Evolutionary conservation across 805 yeast genomes (phyloP).

Genomic region (Metschnikowia drakensbergensis): DNA sequence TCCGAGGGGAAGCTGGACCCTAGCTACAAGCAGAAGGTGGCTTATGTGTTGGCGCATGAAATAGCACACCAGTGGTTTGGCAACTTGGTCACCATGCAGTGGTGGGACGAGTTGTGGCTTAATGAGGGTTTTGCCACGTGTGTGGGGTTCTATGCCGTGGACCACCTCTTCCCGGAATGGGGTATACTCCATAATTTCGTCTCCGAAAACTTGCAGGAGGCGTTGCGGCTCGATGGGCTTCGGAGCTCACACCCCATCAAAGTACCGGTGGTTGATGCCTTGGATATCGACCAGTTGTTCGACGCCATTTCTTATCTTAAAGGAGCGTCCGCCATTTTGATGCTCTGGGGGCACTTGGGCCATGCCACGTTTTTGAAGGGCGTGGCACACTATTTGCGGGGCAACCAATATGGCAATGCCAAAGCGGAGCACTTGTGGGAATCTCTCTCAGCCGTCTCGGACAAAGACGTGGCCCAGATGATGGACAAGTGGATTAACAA

Average conservation of each 20-base stretch:
- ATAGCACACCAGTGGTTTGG: constrained; percentile 93
- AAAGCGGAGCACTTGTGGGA: constrained; percentile 71
- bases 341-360: constrained; percentile 72
- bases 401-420: constrained; percentile 65
- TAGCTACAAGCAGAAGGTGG: constrained; percentile 62
- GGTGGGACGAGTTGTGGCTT: constrained; percentile 93
- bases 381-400: constrained; percentile 63
- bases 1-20: constrained; percentile 45
- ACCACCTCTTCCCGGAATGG: constrained; percentile 76
- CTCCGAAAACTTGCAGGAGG: constrained; percentile 47
- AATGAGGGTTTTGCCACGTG: constrained; percentile 90
- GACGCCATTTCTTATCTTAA: constrained; percentile 78
- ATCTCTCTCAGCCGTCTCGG: constrained; percentile 59
- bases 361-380: constrained; percentile 67
- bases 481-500: constrained; percentile 72
- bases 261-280: constrained; percentile 74
- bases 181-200: constrained; percentile 60
- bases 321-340: constrained; percentile 74
- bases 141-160: constrained; percentile 71
- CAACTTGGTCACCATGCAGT: constrained; percentile 82
- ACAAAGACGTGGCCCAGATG: constrained; percentile 52
- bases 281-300: constrained; percentile 77
- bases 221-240: constrained; percentile 53
- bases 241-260: constrained; percentile 75
- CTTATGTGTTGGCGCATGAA: constrained; percentile 82